Base-by-base conservation (phyloP, 2,329 filamentous ascomycete genomes). In the Trichoderma oligosporum region DNA sequence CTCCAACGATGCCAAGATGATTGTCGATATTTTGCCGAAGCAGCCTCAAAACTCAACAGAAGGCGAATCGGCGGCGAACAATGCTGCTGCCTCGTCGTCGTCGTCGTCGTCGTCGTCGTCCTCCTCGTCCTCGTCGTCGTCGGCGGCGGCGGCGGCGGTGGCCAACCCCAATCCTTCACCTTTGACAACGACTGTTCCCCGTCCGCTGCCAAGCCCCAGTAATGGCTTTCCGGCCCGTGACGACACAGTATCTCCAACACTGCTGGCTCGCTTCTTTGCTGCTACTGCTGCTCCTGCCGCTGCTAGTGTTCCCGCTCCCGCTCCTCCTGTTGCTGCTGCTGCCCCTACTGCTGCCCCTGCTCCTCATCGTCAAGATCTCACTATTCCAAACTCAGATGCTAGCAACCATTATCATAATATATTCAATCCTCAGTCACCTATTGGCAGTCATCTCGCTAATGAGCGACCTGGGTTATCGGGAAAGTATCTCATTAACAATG, bases 371-470 rank as follows among this genome's bases (percentile, higher is more conserved):
- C 84, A 88, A 60, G 77, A 87, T 47, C 76, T 81, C n/a, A 79
- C 80, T 51, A 76, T 81, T 3, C 51, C 51, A 2, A 29, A 54
- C 24, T 35, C 41, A 1, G 83, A 85, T 29, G 73, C 75, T 4
- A 79, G 70, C 67, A 69, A 74, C 14, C 75, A 78, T 58, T 83
- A 83, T 63, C 82, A 85, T 62, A 84, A 76, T 60, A 73, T 89
- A 24, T 91, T 90, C 71, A 87, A 86, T 11, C 83, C 86, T 1
- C 86, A 88, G 63, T 90, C 87, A 5, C 87, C 87, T 1, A 85
- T 90, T 55, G 85, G 83, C 39, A 87, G 85, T 66, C 82, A 87
- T 53, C 76, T 87, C n/a, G 76, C 77, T n/a, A 84, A 86, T 59
- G 77, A 80, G 24, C 16, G 35, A 48, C 73, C 77, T 14, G 78